phyloP scores from a whole-genome alignment of 2,329 filamentous ascomycete species.

The Xylaria arbuscula region DNA sequence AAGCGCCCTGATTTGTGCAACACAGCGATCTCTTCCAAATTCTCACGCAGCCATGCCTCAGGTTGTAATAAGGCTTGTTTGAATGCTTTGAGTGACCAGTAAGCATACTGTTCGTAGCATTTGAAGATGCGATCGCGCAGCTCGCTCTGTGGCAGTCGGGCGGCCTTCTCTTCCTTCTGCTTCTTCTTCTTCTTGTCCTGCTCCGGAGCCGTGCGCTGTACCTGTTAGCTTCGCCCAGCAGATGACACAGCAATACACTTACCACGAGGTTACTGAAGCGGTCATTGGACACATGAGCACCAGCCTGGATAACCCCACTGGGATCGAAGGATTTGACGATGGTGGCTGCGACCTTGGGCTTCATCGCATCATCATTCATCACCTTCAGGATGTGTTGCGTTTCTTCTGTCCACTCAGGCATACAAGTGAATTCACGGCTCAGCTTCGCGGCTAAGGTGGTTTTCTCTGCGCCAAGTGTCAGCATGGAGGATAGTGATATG shows the following conservation, averaged over 20 bases:
- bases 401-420: conserved; percentile 77
- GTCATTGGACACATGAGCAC: conserved; percentile 60
- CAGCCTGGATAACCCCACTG: conserved; percentile 67
- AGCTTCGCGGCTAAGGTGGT: conserved; percentile 80
- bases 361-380: conserved; percentile 68
- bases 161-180: conserved; percentile 62
- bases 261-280: conserved; percentile 68
- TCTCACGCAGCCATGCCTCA: conserved; percentile 90
- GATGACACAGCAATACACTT: conserved; percentile 50
- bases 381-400: conserved; percentile 70
- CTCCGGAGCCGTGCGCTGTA: conserved; percentile 50
- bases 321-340: conserved; percentile 57
- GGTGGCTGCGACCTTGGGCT: conserved; percentile 67
- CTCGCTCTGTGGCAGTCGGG: conserved; percentile 88
- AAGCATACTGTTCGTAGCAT: conserved; percentile 86
- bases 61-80: conserved; percentile 83
- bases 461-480: conserved; percentile 67
- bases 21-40: conserved; percentile 83
- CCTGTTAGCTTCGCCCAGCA: conserved; percentile 25
- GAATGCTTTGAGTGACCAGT: conserved; percentile 93
- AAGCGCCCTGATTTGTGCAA: conserved; percentile 86
- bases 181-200: conserved; percentile 77
- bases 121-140: conserved; percentile 86
- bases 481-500: conserved; percentile 16
- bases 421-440: conserved; percentile 79